Evolutionary conservation across 352 stramenopile genomes (phyloP).

Genomic region (Phytophthora quininea): DNA sequence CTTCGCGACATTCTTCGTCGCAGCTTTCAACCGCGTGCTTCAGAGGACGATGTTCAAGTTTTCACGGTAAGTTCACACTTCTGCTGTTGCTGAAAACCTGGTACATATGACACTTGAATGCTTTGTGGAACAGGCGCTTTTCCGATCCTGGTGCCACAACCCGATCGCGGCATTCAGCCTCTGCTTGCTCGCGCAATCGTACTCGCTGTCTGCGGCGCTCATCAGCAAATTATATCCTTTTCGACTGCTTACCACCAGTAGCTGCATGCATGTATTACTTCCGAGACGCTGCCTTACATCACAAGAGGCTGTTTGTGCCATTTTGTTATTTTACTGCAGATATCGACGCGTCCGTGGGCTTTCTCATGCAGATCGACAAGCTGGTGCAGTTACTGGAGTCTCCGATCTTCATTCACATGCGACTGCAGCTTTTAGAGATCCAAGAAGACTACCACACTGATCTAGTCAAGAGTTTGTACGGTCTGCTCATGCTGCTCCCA

Average conservation of each 20-base stretch:
- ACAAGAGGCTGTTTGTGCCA: conserved; percentile 7
- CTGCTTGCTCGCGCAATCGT: conserved; percentile 98
- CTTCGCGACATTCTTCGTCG: conserved; percentile 79
- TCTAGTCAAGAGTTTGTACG: conserved; percentile 98
- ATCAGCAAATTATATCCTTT: conserved; percentile 95
- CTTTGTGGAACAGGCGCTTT: conserved; percentile 54
- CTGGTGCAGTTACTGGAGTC: conserved; percentile 99
- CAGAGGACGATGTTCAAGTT: conserved; percentile 78
- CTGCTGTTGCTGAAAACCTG: too few species aligned
- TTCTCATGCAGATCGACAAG: conserved; percentile 99
- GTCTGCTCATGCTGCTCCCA: conserved; percentile 97
- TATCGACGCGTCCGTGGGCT: conserved; percentile 97
- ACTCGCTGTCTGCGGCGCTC: conserved; percentile 96
- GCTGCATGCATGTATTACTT: conserved; percentile 12
- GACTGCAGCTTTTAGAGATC: conserved; percentile 98
- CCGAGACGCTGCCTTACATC: conserved; percentile 44
- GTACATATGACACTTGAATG: neutral
- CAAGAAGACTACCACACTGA: conserved; percentile 94
- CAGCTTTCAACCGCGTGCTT: conserved; percentile 75
- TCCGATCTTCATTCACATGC: conserved; percentile 98
- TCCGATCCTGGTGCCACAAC: conserved; percentile 98
- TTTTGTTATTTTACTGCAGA: conserved; percentile 71
- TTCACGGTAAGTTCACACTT: conserved; percentile 56
- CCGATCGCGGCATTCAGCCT: conserved; percentile 97
- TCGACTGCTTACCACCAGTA: neutral